These are phyloP conservation scores for Pseudogymnoascus sp. DNA, from an alignment of 2,329 filamentous ascomycete species.

Conservation along the genomic window DNA sequence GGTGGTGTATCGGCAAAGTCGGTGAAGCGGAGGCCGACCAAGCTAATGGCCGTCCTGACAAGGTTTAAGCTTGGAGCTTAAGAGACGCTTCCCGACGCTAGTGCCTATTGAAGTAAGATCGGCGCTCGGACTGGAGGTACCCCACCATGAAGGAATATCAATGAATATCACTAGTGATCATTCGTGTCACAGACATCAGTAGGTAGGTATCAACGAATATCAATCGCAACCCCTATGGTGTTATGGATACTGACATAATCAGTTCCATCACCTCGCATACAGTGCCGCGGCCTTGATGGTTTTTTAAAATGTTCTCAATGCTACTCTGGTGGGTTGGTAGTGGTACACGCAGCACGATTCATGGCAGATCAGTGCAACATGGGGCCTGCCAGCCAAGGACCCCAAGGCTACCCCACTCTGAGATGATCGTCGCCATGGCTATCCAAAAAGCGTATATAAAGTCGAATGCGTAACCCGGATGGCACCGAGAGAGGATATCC, in stretches of 20 bases:
- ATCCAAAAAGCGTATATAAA: neutral
- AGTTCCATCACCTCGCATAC: neutral
- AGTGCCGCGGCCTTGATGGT: neutral
- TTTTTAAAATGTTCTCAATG: neutral
- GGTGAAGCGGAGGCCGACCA: neutral
- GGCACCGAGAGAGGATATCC: neutral
- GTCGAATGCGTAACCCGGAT: slow-evolving; percentile 2
- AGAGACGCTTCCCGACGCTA: neutral
- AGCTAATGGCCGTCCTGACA: neutral
- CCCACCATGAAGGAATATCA: neutral
- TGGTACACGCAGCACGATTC: neutral
- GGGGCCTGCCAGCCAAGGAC: neutral
- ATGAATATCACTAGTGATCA: neutral
- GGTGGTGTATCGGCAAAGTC: neutral
- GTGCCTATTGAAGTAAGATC: neutral
- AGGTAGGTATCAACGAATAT: neutral
- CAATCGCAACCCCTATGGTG: neutral
- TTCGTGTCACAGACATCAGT: neutral
- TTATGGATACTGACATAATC: neutral
- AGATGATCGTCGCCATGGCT: neutral
- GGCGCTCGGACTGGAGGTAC: neutral
- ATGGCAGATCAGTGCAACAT: neutral
- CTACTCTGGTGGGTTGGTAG: neutral
- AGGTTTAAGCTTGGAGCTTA: neutral
- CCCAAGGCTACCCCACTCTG: neutral